A percentile compares a stretch with the other conserved stretches of the same genome.
These are phyloP conservation scores for Taiozyma sp. DNA, from an alignment of 1,139 yeast genomes.

Conservation along the genomic window DNA sequence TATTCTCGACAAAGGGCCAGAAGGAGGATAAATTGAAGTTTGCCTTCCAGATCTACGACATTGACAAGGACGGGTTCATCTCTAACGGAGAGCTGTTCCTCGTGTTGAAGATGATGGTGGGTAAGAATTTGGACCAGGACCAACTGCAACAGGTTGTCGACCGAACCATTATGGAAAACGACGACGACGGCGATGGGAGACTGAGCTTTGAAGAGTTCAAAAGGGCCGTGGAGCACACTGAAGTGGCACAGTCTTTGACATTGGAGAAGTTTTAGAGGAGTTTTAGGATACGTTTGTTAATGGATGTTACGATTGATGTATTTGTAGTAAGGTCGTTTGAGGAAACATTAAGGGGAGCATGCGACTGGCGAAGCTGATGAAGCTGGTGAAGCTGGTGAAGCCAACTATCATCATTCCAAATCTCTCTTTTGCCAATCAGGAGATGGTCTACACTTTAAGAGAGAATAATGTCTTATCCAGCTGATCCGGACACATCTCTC, in stretches of 20 bases:
- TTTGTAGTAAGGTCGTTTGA: background rate
- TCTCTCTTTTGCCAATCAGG: too few relatives aligned
- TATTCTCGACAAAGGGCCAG: constrained; percentile 86
- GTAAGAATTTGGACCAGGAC: constrained; percentile 77
- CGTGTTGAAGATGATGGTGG: constrained; percentile 96
- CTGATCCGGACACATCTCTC: background rate
- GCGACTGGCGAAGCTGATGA: too few relatives aligned
- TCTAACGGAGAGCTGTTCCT: constrained; percentile 93
- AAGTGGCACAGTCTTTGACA: constrained; percentile 58
- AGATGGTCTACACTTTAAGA: too few relatives aligned
- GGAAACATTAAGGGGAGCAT: too few relatives aligned
- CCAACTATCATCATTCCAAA: too few relatives aligned
- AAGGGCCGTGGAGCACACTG: constrained; percentile 64
- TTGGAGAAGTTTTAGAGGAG: constrained; percentile 22
- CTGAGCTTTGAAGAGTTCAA: constrained; percentile 85
- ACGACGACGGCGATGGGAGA: constrained; percentile 84
- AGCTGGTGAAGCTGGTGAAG: too few relatives aligned
- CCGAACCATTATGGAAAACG: constrained; percentile 94
- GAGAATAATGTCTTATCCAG: too few relatives aligned
- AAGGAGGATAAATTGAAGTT: constrained; percentile 80
- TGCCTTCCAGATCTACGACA: constrained; percentile 92
- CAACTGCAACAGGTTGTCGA: constrained; percentile 96
- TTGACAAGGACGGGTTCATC: constrained; percentile 91
- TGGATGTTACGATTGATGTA: background rate
- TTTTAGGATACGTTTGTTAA: background rate